Conservation (phyloP, 805 yeast species). For the Saccharomycopsis microspora region DNA sequence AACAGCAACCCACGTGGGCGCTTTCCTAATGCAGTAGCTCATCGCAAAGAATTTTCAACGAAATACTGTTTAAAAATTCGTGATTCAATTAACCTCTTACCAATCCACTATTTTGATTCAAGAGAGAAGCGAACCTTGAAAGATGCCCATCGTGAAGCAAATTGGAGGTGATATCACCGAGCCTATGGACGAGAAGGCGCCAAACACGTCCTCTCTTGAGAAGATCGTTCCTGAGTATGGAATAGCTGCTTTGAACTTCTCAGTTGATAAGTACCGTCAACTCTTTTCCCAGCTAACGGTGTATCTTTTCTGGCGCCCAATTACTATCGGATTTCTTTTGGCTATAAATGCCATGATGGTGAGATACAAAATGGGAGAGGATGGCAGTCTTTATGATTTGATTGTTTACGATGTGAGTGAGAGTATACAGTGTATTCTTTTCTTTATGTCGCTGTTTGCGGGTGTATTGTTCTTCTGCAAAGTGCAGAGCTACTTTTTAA, state of each 20-base stretch:
- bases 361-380: slow-evolving; percentile 2
- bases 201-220: slow-evolving; percentile 40
- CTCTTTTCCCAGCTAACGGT: slow-evolving; percentile 36
- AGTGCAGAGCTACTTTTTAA: slow-evolving; percentile 37
- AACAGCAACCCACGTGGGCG: too few species aligned
- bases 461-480: slow-evolving; percentile 30
- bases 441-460: slow-evolving; percentile 28
- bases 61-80: too few species aligned
- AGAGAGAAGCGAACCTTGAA: too few species aligned
- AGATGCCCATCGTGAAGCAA: slow-evolving; percentile 23
- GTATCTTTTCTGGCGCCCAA: slow-evolving; percentile 34
- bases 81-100: too few species aligned
- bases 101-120: too few species aligned
- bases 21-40: too few species aligned
- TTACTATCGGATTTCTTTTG: slow-evolving; percentile 23
- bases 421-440: slow-evolving; percentile 24
- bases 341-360: slow-evolving; percentile 6
- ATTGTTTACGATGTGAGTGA: slow-evolving; percentile 17
- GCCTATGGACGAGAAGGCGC: slow-evolving; percentile 42
- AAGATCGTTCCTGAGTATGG: slow-evolving; percentile 45
- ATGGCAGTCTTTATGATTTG: slow-evolving; percentile 13
- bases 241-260: slow-evolving; percentile 48
- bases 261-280: slow-evolving; percentile 47
- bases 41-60: too few species aligned
- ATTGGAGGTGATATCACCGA: slow-evolving; percentile 38